Percentiles rank a stretch among this genome's conserved stretches.
Conservation (phyloP, 495 filamentous ascomycete genomes). For the Sordaria brevicollis region DNA sequence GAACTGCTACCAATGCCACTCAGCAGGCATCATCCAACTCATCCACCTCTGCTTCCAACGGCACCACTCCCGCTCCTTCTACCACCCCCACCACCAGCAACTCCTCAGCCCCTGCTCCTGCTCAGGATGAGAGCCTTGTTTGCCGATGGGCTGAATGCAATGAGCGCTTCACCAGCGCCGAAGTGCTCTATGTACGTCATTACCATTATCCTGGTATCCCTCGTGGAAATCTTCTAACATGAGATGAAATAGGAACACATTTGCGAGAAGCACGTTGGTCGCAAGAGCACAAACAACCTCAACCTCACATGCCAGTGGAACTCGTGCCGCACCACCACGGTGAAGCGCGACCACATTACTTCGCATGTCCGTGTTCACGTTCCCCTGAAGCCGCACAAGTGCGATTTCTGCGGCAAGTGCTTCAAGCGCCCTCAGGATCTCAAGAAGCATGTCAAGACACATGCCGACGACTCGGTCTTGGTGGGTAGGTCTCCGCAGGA, state of each 20-base stretch:
- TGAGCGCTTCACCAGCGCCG: constrained; percentile 69
- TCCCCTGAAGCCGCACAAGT: constrained; percentile 95
- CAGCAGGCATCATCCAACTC: constrained; percentile 10
- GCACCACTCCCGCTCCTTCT: constrained; percentile 34
- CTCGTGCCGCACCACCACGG: constrained; percentile 87
- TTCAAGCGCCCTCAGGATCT: constrained; percentile 99
- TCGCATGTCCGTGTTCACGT: constrained; percentile 99
- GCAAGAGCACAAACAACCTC: constrained; percentile 98
- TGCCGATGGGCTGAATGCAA: constrained; percentile 85
- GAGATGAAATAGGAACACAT: constrained; percentile 69
- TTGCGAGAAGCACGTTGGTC: constrained; percentile 95
- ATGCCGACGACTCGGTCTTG: constrained; percentile 92
- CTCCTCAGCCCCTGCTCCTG: constrained; percentile 23
- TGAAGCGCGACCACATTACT: constrained; percentile 99
- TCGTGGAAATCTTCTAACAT: neutral
- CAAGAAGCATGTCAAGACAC: constrained; percentile 99
- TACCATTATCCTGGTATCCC: neutral
- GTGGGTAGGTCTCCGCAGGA: constrained; percentile 60
- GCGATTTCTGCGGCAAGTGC: constrained; percentile 94
- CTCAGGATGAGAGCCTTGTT: constrained; percentile 50
- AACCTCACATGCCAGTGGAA: constrained; percentile 98
- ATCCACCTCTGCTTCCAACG: constrained; percentile 27
- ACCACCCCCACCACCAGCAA: constrained; percentile 26
- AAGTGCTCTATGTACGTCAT: constrained; percentile 77
- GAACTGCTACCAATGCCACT: neutral